Base-by-base conservation (phyloP, 768 basidiomycete genomes). In the Pholiota conissans region DNA sequence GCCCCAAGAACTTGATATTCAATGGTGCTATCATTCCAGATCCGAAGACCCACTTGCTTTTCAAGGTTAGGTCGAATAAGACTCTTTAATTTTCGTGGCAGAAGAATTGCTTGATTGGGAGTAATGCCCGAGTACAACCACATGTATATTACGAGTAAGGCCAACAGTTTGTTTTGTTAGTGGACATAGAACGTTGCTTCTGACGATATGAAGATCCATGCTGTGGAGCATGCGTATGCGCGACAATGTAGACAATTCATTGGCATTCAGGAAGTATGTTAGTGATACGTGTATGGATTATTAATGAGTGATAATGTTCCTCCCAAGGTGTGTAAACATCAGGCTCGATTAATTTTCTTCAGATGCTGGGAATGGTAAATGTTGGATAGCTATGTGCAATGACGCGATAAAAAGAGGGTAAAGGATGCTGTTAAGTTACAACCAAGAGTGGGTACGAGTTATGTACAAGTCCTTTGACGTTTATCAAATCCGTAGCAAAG, bases 1-100 rank as follows among this genome's bases (percentile, higher is more conserved):
- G 73, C 24, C 72, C 73, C 9, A 59, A 66, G 52, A 74, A 74
- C 53, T 30, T 69, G 5, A 51, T 65, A 1, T 73, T 76, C 58
- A 74, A 76, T 48, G 71, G 70, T 14, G 70, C 67, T 29, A 69
- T 75, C 29, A 63, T 75, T 27, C 74, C 73, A 32, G 66, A 73
- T 56, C 57, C 65, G 3, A 73, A 73, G 54, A 72, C 67, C 0
- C 63, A 67, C 26, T 47, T 77, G 28, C 56, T 74, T 16, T 74
- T 75, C 49, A 69, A 57, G 13, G 65, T 53, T 37, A 66, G 69
- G 56, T 27, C 58, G 34, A 47, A 24, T 18, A 45, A 60, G 24
- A 20, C n/a, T 13, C 48, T 45, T 22, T 45, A 20, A 26, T 22
- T 30, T 53, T 45, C 40, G 40, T 52, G 50, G 32, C 18, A 35